A percentile compares a stretch with the other conserved stretches of the same genome.
These are phyloP conservation scores for Fusarium compactum DNA, from an alignment of 2,329 filamentous ascomycete genomes.

Conservation along the genomic window DNA sequence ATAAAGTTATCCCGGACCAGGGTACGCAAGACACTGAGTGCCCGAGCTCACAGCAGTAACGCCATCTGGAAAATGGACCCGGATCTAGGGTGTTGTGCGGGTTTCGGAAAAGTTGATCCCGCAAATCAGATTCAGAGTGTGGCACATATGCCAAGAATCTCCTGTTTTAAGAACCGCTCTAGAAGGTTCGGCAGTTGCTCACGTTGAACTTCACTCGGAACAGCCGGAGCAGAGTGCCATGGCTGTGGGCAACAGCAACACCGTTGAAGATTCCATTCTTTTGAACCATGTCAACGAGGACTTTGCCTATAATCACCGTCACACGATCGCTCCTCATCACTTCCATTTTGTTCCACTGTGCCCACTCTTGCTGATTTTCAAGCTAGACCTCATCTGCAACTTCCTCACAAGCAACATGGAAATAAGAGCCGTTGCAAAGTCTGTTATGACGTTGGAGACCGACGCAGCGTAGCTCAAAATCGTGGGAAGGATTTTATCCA, in stretches of 20 bases:
- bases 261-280: too few species aligned
- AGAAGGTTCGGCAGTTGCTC: background rate
- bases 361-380: too few species aligned
- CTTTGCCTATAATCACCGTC: background rate
- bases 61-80: background rate
- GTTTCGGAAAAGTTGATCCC: background rate
- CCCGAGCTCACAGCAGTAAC: background rate
- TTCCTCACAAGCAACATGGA: constrained; percentile 17
- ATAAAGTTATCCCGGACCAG: background rate
- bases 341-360: background rate
- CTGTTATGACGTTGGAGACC: constrained; percentile 15
- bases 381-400: constrained; percentile 21
- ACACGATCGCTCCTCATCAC: background rate
- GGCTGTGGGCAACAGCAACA: too few species aligned
- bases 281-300: too few species aligned
- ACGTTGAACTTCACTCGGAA: background rate
- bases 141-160: background rate
- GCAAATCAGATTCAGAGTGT: background rate
- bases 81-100: background rate
- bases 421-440: constrained; percentile 14
- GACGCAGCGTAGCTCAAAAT: constrained; percentile 20
- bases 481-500: constrained; percentile 9
- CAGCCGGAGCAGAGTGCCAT: background rate
- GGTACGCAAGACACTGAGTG: background rate
- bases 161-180: background rate